Conservation (phyloP, 805 yeast species). For the Phaffomyces thermotolerans region DNA sequence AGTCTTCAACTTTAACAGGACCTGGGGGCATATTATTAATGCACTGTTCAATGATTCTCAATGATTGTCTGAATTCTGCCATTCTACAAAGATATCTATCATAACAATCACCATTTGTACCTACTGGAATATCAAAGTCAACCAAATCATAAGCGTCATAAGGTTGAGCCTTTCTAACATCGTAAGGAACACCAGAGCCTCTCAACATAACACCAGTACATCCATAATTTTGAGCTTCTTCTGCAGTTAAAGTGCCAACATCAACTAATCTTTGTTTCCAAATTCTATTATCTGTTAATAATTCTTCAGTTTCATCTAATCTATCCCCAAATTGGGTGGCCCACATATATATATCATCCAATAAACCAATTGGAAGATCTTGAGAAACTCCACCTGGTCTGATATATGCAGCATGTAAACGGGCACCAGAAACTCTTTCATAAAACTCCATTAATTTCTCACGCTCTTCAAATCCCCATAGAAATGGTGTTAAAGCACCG, state of each 20-base stretch:
- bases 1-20: slow-evolving; percentile 86
- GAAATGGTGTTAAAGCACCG: slow-evolving; percentile 87
- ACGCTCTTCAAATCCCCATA: slow-evolving; percentile 93
- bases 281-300: slow-evolving; percentile 83
- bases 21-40: slow-evolving; percentile 89
- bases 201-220: slow-evolving; percentile 85
- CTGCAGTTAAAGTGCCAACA: slow-evolving; percentile 76
- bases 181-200: slow-evolving; percentile 86
- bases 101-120: slow-evolving; percentile 83
- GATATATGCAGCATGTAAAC: slow-evolving; percentile 81
- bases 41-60: slow-evolving; percentile 85
- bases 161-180: slow-evolving; percentile 79
- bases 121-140: slow-evolving; percentile 84
- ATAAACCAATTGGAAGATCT: slow-evolving; percentile 77
- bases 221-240: slow-evolving; percentile 77
- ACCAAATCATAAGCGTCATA: slow-evolving; percentile 84
- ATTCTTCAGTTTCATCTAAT: slow-evolving; percentile 83
- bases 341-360: slow-evolving; percentile 93
- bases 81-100: slow-evolving; percentile 84
- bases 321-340: slow-evolving; percentile 93
- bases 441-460: slow-evolving; percentile 90
- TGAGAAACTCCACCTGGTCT: slow-evolving; percentile 92
- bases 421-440: slow-evolving; percentile 86
- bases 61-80: slow-evolving; percentile 88
- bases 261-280: slow-evolving; percentile 84